Evolutionary conservation across 441 rosid genomes (phyloP), one percentile per base, ranked within the genome.

Genomic region (Metrosideros polymorpha): DNA sequence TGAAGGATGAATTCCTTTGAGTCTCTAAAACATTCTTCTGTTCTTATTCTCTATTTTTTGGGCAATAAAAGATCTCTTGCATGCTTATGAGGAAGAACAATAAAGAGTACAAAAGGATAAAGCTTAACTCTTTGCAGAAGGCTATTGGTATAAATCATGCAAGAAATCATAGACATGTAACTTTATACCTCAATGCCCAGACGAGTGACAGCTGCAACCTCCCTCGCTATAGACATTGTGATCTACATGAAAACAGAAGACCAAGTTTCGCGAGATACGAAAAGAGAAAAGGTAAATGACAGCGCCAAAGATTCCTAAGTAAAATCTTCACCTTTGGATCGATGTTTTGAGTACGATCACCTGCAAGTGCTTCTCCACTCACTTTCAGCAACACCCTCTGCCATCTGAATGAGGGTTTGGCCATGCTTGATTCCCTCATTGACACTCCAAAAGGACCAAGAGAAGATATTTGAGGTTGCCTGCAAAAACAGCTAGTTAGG

Each of bases 341-440:
- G 71, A 97, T 96, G 83, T 96, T 96, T 88, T 97, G 98, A 24
- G 87, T 43, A 30, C 89, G 92, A 87, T 97, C 98, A 63, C 99
- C 98, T 0, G 99, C 98, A 86, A 97, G 99, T 85, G 99, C 99
- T 94, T 97, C 98, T 85, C 98, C 99, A 61, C 98, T 97, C 52
- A 95, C 98, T 93, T 97, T 97, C 85, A 97, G 99, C 91, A 96
- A 93, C 84, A 94, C 98, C 90, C 99, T 96, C 89, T 85, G 94
- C 99, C 99, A 97, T 88, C 90, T 97, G 89, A 87, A 87, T 61
- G 98, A 91, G 82, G 93, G 92, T 24, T 90, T 92, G 5, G 95
- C 87, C 50, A 88, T 85, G 77, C 91, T 88, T 75, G 84, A 77
- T 84, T 89, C 93, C 86, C 54, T 88, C 89, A 92, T 86, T 84